phyloP scores from a whole-genome alignment of 1,284 basidiomycete genomes.

The Rhodotorula mucilaginosa region DNA sequence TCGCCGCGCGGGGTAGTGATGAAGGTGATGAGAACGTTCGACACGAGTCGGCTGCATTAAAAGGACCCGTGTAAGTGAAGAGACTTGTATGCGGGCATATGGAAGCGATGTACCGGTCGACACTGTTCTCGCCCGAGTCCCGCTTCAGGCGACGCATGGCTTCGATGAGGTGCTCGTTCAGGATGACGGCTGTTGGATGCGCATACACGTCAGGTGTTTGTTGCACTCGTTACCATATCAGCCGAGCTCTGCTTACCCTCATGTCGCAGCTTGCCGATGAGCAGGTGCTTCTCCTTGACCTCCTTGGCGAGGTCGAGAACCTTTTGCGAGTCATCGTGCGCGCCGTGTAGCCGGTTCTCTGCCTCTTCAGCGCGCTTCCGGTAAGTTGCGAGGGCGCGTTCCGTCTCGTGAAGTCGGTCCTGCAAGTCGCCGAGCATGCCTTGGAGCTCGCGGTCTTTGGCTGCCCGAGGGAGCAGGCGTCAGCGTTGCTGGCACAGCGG shows the following conservation, averaged over 20 bases:
- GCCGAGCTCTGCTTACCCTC: constrained; percentile 62
- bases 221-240: too few species aligned
- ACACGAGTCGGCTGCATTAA: constrained; percentile 71
- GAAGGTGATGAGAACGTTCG: constrained; percentile 91
- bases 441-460: constrained; percentile 57
- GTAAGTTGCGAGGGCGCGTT: constrained; percentile 74
- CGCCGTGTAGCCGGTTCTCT: constrained; percentile 77
- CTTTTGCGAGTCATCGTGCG: constrained; percentile 63
- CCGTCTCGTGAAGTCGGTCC: constrained; percentile 65
- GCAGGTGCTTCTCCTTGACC: constrained; percentile 86
- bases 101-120: constrained; percentile 60
- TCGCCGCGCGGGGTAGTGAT: constrained; percentile 85
- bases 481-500: background rate
- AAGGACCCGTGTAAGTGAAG: background rate
- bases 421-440: constrained; percentile 80
- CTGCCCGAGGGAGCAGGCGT: constrained; percentile 39
- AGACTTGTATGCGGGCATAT: background rate
- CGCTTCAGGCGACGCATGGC: constrained; percentile 87
- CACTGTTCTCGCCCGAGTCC: constrained; percentile 80
- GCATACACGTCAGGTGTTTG: background rate
- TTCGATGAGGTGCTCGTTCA: constrained; percentile 96
- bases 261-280: constrained; percentile 89
- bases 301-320: constrained; percentile 77
- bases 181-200: constrained; percentile 69
- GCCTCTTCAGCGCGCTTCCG: constrained; percentile 81